Evolutionary conservation across 805 yeast species (phyloP).

Genomic region (Danielozyma ontarioensis): DNA sequence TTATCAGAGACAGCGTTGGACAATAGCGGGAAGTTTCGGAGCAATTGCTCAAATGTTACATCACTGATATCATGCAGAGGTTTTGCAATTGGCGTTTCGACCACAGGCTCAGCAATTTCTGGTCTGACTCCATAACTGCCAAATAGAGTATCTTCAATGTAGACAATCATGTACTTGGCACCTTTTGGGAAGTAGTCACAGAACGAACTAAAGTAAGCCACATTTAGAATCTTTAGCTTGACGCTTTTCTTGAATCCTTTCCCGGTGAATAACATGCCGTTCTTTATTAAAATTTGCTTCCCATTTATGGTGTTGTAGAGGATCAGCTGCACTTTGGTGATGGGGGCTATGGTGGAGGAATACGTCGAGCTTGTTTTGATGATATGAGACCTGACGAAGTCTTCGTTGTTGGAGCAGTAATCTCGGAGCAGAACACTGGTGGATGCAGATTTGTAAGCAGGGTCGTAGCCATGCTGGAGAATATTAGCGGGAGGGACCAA

Average conservation of each 20-base stretch:
- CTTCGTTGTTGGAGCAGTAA: conserved; percentile 48
- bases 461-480: conserved; percentile 31
- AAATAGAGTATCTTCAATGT: conserved; percentile 51
- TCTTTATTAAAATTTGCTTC: conserved; percentile 50
- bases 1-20: conserved; percentile 35
- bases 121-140: conserved; percentile 31
- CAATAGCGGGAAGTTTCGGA: conserved; percentile 34
- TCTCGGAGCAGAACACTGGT: conserved; percentile 38
- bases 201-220: conserved; percentile 49
- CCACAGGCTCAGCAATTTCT: background rate
- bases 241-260: conserved; percentile 51
- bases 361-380: conserved; percentile 28
- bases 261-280: conserved; percentile 49
- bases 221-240: conserved; percentile 37
- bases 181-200: conserved; percentile 58
- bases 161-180: conserved; percentile 49
- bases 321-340: conserved; percentile 32
- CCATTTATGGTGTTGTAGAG: conserved; percentile 51
- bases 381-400: conserved; percentile 61
- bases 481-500: conserved; percentile 59
- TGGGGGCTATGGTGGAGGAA: conserved; percentile 17
- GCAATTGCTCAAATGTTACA: conserved; percentile 31
- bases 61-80: background rate
- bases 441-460: conserved; percentile 13
- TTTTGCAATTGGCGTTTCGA: background rate